Percentiles rank a stretch among this genome's conserved stretches.
phyloP scores from a whole-genome alignment of 2,329 filamentous ascomycete species.

The Colletotrichum lupini region DNA sequence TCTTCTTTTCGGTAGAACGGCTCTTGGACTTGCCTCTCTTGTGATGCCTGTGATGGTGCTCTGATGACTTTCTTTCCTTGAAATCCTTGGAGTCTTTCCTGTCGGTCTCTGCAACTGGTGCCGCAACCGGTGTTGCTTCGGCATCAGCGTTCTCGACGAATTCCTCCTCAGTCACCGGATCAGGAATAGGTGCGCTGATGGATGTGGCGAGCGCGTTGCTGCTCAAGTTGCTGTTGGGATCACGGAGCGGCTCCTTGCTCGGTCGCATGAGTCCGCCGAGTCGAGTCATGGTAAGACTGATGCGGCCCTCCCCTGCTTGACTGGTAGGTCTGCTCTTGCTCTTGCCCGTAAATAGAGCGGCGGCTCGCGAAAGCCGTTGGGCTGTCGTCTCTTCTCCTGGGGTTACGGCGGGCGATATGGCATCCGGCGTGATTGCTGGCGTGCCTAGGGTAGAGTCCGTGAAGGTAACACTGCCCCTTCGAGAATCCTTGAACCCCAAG shows the following conservation, averaged over 20 bases:
- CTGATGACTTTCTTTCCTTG: constrained; percentile 26
- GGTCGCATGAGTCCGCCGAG: constrained; percentile 62
- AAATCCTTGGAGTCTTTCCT: constrained; percentile 37
- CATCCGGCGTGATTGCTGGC: constrained; percentile 49
- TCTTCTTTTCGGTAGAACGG: constrained; percentile 48
- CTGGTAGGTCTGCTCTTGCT: constrained; percentile 67
- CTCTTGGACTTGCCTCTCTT: constrained; percentile 51
- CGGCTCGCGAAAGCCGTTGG: constrained; percentile 67
- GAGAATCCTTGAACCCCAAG: constrained; percentile 50
- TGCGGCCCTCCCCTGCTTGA: constrained; percentile 67
- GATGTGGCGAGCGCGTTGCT: constrained; percentile 32
- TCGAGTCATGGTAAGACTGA: constrained; percentile 68
- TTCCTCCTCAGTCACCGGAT: constrained; percentile 34
- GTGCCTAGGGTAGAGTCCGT: constrained; percentile 56
- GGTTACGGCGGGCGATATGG: constrained; percentile 51
- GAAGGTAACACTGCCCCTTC: constrained; percentile 63
- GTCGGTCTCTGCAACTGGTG: constrained; percentile 11
- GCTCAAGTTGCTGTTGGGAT: constrained; percentile 37
- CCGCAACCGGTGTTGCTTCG: constrained; percentile 13
- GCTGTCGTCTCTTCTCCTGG: constrained; percentile 64
- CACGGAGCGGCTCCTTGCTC: constrained; percentile 60
- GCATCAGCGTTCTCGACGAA: constrained; percentile 33
- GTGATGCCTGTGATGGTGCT: constrained; percentile 47
- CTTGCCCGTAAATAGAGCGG: constrained; percentile 62
- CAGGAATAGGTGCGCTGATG: constrained; percentile 25